phyloP scores from a whole-genome alignment of 495 filamentous ascomycete species.

The Penicillium antarcticum region DNA sequence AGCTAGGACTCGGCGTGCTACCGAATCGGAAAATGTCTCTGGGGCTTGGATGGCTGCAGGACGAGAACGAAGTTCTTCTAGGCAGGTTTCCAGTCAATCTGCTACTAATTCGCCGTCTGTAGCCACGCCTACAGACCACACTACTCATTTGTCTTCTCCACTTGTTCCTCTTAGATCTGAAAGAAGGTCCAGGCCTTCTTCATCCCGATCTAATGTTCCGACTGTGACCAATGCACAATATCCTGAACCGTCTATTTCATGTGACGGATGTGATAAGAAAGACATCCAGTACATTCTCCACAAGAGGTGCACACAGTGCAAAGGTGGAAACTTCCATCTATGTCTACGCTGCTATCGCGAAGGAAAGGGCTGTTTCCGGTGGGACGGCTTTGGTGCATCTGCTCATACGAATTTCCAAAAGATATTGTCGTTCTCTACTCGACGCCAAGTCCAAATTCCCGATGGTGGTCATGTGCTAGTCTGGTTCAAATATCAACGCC shows the following conservation, averaged over 20 bases:
- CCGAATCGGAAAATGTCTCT: conserved; percentile 34
- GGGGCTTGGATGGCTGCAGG: conserved; percentile 29
- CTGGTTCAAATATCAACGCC: conserved; percentile 63
- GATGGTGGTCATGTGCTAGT: conserved; percentile 63
- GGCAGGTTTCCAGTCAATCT: conserved; percentile 18
- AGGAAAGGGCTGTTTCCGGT: conserved; percentile 71
- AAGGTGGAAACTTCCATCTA: conserved; percentile 67
- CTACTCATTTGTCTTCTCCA: conserved; percentile 12
- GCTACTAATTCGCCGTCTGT: conserved; percentile 19
- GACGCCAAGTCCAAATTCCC: conserved; percentile 35
- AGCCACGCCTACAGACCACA: conserved; percentile 3
- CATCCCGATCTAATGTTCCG: conserved; percentile 30
- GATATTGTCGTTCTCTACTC: conserved; percentile 37
- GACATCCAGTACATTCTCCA: conserved; percentile 80
- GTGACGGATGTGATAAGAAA: conserved; percentile 59
- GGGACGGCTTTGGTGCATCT: conserved; percentile 70
- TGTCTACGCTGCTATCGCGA: conserved; percentile 74
- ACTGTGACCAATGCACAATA: conserved; percentile 45
- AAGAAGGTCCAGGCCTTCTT: conserved; percentile 30
- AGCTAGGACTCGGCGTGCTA: conserved; percentile 32
- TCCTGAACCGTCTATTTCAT: conserved; percentile 68
- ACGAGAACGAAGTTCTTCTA: conserved; percentile 23
- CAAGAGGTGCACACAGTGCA: conserved; percentile 70
- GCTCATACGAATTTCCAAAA: conserved; percentile 57
- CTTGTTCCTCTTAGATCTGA: conserved; percentile 23